These are phyloP conservation scores for Halophytophthora batemanensis DNA, from an alignment of 352 stramenopile genomes.

Conservation along the genomic window DNA sequence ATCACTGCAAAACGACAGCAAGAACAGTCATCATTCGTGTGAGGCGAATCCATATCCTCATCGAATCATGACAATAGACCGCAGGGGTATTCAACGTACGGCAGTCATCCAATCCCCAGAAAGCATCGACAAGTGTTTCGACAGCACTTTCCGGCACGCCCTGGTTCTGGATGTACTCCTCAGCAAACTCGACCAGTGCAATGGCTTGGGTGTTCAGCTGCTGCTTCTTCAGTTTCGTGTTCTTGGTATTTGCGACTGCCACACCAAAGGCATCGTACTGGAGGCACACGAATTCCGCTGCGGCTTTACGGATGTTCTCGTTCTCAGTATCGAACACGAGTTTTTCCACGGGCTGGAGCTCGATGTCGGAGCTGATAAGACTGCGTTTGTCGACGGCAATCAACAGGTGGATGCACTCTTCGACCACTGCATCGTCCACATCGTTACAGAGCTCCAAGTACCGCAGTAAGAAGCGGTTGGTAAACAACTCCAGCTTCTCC, in stretches of 20 bases:
- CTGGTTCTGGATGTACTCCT: constrained; percentile 81
- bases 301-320: constrained; percentile 69
- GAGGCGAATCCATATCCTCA: constrained; percentile 1
- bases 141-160: constrained; percentile 52
- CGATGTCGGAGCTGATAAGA: constrained; percentile 77
- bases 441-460: constrained; percentile 84
- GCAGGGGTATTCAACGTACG: constrained; percentile 40
- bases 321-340: constrained; percentile 79
- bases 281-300: constrained; percentile 84
- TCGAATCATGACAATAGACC: background rate
- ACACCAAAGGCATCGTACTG: constrained; percentile 89
- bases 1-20: constrained; percentile 52
- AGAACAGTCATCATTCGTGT: background rate
- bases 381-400: constrained; percentile 80
- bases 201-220: constrained; percentile 86
- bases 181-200: constrained; percentile 86
- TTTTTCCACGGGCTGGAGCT: constrained; percentile 73
- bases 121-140: constrained; percentile 79
- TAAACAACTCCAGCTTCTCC: constrained; percentile 78
- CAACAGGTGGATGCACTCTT: constrained; percentile 64
- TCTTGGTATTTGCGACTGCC: constrained; percentile 52
- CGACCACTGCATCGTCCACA: constrained; percentile 69
- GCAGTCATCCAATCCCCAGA: constrained; percentile 84
- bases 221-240: constrained; percentile 66
- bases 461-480: constrained; percentile 65